Conservation (phyloP, 257 asterid species). For the Solanum etuberosum region DNA sequence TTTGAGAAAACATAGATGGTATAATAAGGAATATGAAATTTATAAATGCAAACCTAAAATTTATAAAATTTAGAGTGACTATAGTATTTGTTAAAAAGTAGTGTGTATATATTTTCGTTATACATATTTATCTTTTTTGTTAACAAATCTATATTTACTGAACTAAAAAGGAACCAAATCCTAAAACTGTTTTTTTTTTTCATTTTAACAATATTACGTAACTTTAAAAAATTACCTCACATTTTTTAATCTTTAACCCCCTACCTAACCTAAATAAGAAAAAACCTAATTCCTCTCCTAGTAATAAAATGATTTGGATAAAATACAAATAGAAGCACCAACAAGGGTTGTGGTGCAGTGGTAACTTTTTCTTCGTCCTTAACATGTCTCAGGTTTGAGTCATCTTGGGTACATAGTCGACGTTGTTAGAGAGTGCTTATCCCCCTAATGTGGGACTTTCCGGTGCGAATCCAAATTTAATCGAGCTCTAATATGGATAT, state of each 20-base stretch:
- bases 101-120: neutral
- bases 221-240: neutral
- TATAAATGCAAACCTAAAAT: neutral
- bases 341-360: too few relatives aligned
- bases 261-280: neutral
- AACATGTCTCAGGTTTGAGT: neutral
- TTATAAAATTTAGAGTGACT: neutral
- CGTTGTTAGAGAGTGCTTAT: neutral
- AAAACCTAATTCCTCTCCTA: too few relatives aligned
- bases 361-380: neutral
- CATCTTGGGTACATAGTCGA: too few relatives aligned
- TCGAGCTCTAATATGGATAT: fast-evolving
- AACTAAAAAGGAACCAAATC: too few relatives aligned
- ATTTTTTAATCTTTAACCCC: neutral
- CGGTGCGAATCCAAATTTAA: fast-evolving
- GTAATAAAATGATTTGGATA: too few relatives aligned
- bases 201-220: too few relatives aligned
- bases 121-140: too few relatives aligned
- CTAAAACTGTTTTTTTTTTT: too few relatives aligned
- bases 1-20: neutral
- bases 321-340: too few relatives aligned
- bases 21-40: neutral
- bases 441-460: fast-evolving
- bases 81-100: too few relatives aligned
- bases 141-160: too few relatives aligned